These are phyloP conservation scores for Lichtheimia hyalospora DNA, from an alignment of 371 early-diverging fungal species.

Conservation along the genomic window DNA sequence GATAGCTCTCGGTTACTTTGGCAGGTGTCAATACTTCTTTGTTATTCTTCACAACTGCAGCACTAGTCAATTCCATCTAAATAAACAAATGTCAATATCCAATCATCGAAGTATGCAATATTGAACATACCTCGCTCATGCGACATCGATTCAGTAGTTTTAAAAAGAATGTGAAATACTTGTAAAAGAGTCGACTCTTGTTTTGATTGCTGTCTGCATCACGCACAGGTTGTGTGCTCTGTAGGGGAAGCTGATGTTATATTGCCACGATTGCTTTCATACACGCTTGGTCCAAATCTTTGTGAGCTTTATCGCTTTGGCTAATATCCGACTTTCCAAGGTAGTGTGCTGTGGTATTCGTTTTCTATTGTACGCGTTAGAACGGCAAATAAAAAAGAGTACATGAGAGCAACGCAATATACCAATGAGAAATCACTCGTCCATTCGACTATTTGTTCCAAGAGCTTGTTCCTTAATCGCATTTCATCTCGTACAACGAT, in stretches of 20 bases:
- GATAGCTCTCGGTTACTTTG: conserved; percentile 24
- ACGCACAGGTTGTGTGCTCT: conserved; percentile 61
- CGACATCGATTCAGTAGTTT: conserved; percentile 82
- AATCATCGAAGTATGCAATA: neutral
- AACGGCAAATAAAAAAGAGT: conserved; percentile 2
- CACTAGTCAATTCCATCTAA: conserved; percentile 15
- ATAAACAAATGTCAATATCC: neutral
- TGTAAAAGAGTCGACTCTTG: conserved; percentile 75
- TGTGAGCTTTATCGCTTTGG: conserved; percentile 60
- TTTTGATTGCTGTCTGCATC: conserved; percentile 60
- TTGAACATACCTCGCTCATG: conserved; percentile 42
- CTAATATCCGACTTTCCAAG: conserved; percentile 16
- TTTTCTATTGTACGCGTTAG: conserved; percentile 11
- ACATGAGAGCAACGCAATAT: conserved; percentile 11
- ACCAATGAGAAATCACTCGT: conserved; percentile 73
- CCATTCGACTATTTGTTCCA: conserved; percentile 84
- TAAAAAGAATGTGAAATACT: conserved; percentile 85
- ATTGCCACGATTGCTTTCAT: conserved; percentile 82
- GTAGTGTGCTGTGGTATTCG: conserved; percentile 8
- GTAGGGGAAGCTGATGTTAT: conserved; percentile 80
- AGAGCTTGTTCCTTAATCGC: conserved; percentile 74
- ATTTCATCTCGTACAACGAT: conserved; percentile 82
- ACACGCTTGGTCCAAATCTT: conserved; percentile 80
- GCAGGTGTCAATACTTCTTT: conserved; percentile 17
- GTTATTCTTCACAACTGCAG: conserved; percentile 12